Base-by-base conservation (phyloP, 2,329 filamentous ascomycete genomes). In the Paecilomyces sp. region DNA sequence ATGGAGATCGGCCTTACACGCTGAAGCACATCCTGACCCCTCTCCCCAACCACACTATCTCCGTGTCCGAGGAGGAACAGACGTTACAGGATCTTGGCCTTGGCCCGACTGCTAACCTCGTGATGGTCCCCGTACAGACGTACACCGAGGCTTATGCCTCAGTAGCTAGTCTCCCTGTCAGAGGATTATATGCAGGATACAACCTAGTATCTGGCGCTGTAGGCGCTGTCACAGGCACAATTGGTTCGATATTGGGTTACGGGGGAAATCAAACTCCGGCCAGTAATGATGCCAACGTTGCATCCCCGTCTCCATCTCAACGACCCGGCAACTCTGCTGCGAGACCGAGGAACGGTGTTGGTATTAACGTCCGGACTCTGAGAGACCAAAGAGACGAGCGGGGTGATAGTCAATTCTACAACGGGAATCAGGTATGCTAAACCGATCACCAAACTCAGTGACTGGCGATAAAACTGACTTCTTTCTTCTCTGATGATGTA, bases 21-120 rank as follows among this genome's bases (percentile, higher is more conserved):
- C 92, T 97, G 76, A 91, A 92, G 69, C 85, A 95, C 55, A 87
- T 97, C 36, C 81, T 95, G 2, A 87, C 89, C 0, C 92, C 92
- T 0, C 77, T 86, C 22, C 90, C 91, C 1, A 94, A 88, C 71
- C 85, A 85, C 63, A 85, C 83, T 9, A 86, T 97, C 60, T 87
- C 88, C 34, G 83, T 87, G 3, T 81, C 84, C 0, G 92, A 97
- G 63, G 93, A 97, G 73, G 81, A 80, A 36, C 79, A 87, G 64
- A 80, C 82, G 0, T 80, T 97, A 0, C 77, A 80, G 13, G 86
- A 89, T 4, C 81, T 96, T 7, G 90, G 87, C 0, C 79, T 96
- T 0, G 82, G 85, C 0, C 92, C 92, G 0, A 92, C 86, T 4
- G 89, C 91, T 1, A 97, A 91, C 0, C 79, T 97, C 2, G 86